Evolutionary conservation across 2,329 filamentous ascomycete genomes (phyloP), one percentile per base, ranked within the genome.

Genomic region (Annulohypoxylon truncatum): DNA sequence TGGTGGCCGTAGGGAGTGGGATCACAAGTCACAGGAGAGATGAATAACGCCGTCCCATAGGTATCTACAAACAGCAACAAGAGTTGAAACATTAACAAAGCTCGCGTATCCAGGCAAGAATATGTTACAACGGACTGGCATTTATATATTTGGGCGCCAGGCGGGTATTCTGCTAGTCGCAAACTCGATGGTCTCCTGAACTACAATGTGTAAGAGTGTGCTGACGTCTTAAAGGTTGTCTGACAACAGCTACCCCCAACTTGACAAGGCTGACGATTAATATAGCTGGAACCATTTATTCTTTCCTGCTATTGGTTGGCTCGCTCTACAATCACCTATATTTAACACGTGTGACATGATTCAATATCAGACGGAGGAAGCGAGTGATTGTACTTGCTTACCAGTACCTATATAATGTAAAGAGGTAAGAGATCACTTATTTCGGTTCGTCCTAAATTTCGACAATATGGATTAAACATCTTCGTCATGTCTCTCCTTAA

Each of bases 401-500:
- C 35, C n/a, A 15, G 8, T 6, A 38, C 7, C n/a, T 15, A 42
- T 35, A 35, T 8, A 26, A 40, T 40, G 22, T 38, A 26, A 52
- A 38, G 31, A 38, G 50, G 40, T 35, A 9, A 10, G 15, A 52
- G 15, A 26, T n/a, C 10, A n/a, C 10, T 12, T 51, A 10, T 52
- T 24, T 33, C 13, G 7, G n/a, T 35, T 52, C 50, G 15, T 12
- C 18, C 10, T 4, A 22, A 26, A 48, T 15, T 13, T 38, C 3
- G n/a, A 6, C 18, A 52, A 52, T 24, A 52, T 52, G 50, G 50
- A 52, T 9, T 52, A 20, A 24, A 33, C 15, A 33, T 35, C 13
- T 47, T 15, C 53, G 47, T 15, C 12, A 59, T 64, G 51, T 44
- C 55, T 51, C 22, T 60, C 51, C 46, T 60, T 26, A 47, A 60